Evolutionary conservation across 1,139 yeast genomes (phyloP), one percentile per base, ranked within the genome.

Genomic region (Saccharomyces hybrid): DNA sequence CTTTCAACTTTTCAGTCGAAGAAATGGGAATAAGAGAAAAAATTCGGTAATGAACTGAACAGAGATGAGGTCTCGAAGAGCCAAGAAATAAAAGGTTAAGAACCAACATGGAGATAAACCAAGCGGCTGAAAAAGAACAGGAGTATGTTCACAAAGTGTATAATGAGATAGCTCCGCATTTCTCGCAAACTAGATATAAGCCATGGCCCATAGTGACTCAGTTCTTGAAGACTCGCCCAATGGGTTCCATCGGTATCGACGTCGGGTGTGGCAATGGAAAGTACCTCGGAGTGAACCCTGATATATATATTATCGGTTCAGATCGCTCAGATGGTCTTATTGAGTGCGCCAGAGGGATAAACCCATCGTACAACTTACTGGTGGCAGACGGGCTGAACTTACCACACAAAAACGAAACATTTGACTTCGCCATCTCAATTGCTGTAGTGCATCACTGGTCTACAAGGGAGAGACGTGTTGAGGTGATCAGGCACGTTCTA

Each of bases 231-330:
- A 63, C 62, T 1, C 75, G 75, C 58, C 53, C 60, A 0, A 62
- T 64, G 1, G 84, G 84, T 5, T 68, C 78, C 4, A 60, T 82
- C 6, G 87, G 87, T 1, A 71, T 81, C 59, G 95, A 87, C 68
- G 88, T 93, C 16, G 99, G 99, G 0, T 93, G 98, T 70, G 99
- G 99, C 2, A 93, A 95, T 67, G 99, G 99, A 9, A 93, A 93
- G 66, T 93, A 95, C 66, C 71, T 93, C 54, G 80, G 79, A 2
- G 79, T 90, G 9, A 91, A 91, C 69, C 75, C 79, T 9, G 77
- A 84, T 44, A 66, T 93, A 4, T 84, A 69, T 62, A 78, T 91
- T 26, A 70, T 93, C 27, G 98, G 97, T 0, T 83, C 95, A 5
- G 99, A 93, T 52, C 66, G 90, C 55, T 88, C 97, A 0, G 81